phyloP scores from a whole-genome alignment of 371 early-diverging fungal species.

The Lichtheimia hyalospora region DNA sequence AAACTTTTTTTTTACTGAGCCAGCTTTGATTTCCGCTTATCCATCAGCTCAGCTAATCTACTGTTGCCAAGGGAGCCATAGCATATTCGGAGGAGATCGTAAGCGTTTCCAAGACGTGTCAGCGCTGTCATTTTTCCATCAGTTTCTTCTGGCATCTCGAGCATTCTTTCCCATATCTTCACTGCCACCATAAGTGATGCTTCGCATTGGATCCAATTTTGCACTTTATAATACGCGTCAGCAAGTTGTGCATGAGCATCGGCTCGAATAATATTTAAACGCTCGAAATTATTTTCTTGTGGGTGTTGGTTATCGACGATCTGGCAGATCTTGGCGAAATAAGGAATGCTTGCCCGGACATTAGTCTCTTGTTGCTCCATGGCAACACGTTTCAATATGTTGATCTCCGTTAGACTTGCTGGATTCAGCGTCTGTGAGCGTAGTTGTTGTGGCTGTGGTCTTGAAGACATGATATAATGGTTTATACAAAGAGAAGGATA shows the following conservation, averaged over 20 bases:
- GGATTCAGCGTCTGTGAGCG: constrained; percentile 17
- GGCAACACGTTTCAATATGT: constrained; percentile 27
- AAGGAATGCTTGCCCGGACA: constrained; percentile 35
- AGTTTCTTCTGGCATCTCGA: background rate
- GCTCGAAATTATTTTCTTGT: background rate
- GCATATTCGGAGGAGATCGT: constrained; percentile 22
- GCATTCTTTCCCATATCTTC: constrained; percentile 32
- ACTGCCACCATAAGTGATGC: constrained; percentile 21
- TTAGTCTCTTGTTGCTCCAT: constrained; percentile 20
- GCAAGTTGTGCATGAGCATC: constrained; percentile 36
- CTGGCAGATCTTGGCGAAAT: constrained; percentile 43
- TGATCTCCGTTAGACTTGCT: constrained; percentile 29
- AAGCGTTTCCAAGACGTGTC: constrained; percentile 13
- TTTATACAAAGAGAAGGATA: background rate
- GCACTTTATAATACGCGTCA: constrained; percentile 30
- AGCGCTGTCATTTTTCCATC: background rate
- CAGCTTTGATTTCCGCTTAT: constrained; percentile 20
- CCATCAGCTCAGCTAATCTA: constrained; percentile 30
- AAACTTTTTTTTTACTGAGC: constrained; percentile 5
- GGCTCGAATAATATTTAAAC: constrained; percentile 21
- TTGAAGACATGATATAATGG: too few relatives aligned
- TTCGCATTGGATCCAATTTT: constrained; percentile 29
- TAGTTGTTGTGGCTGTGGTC: constrained; percentile 5
- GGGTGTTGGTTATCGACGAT: constrained; percentile 37
- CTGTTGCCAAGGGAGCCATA: constrained; percentile 37